Conservation (phyloP, 176 grass and related monocot genomes). For the Rhynchospora pubera region DNA sequence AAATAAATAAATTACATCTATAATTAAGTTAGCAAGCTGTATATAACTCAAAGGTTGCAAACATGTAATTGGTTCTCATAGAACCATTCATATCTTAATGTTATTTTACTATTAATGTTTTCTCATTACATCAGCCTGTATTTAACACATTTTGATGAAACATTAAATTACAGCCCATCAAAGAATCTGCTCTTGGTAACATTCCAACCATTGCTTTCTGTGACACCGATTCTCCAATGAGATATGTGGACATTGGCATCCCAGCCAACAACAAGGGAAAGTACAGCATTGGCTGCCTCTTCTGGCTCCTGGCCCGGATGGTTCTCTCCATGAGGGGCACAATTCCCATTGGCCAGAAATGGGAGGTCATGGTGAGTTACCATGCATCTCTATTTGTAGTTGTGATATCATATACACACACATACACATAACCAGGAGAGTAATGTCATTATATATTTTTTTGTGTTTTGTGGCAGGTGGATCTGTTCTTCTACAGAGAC, state of each 20-base stretch:
- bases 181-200: conserved; percentile 83
- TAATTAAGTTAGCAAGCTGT: not conserved
- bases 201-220: conserved; percentile 92
- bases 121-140: not conserved
- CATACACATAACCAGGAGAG: not conserved
- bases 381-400: not conserved
- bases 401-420: not conserved
- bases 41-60: not conserved
- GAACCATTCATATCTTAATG: not conserved
- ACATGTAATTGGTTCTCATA: not conserved
- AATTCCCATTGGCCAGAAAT: conserved; percentile 67
- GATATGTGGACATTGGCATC: conserved; percentile 84
- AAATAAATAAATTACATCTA: too few relatives aligned
- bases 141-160: conserved; percentile 2
- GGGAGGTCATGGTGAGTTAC: conserved; percentile 79
- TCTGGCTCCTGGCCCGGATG: conserved; percentile 90
- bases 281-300: conserved; percentile 83
- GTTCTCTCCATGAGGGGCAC: conserved; percentile 86
- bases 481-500: conserved; percentile 89
- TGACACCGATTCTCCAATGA: conserved; percentile 88
- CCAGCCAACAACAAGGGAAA: conserved; percentile 91
- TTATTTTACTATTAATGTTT: not conserved
- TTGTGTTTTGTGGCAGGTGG: conserved; percentile 40
- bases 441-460: not conserved
- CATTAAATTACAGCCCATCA: conserved; percentile 53